These are phyloP conservation scores for Lasiosphaeria hispida DNA, from an alignment of 495 filamentous ascomycete genomes.

Conservation along the genomic window DNA sequence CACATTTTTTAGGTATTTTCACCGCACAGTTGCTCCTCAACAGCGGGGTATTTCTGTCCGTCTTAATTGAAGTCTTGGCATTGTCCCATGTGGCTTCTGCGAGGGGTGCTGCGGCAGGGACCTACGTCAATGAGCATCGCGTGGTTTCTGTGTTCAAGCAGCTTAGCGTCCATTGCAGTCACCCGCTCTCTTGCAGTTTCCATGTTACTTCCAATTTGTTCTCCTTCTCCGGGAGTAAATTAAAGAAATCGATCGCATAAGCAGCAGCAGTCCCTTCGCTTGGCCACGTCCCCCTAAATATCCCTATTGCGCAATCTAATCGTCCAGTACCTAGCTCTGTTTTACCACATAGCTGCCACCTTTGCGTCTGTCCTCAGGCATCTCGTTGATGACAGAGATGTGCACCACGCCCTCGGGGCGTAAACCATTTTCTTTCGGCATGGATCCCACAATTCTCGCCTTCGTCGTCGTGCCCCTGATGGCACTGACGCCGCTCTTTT, in stretches of 20 bases:
- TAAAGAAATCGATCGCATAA: no score
- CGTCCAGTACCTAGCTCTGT: no score
- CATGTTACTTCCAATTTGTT: not conserved
- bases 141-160: not conserved
- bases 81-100: conserved; percentile 8
- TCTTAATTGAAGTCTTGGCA: not conserved
- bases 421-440: conserved; percentile 16
- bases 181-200: not conserved
- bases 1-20: not conserved
- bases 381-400: no score
- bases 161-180: not conserved
- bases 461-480: conserved; percentile 21
- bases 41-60: conserved; percentile 1
- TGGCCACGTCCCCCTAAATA: no score
- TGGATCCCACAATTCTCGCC: conserved; percentile 19
- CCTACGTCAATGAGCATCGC: conserved; percentile 11
- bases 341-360: no score
- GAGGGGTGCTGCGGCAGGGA: not conserved
- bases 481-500: conserved; percentile 28
- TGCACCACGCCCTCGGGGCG: conserved; percentile 15
- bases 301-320: no score
- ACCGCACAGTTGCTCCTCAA: not conserved
- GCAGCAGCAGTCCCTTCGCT: no score
- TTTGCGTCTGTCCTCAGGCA: no score
- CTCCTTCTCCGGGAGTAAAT: not conserved